Evolutionary conservation across 345 rosid genomes (phyloP).

Genomic region (Salix viminalis): DNA sequence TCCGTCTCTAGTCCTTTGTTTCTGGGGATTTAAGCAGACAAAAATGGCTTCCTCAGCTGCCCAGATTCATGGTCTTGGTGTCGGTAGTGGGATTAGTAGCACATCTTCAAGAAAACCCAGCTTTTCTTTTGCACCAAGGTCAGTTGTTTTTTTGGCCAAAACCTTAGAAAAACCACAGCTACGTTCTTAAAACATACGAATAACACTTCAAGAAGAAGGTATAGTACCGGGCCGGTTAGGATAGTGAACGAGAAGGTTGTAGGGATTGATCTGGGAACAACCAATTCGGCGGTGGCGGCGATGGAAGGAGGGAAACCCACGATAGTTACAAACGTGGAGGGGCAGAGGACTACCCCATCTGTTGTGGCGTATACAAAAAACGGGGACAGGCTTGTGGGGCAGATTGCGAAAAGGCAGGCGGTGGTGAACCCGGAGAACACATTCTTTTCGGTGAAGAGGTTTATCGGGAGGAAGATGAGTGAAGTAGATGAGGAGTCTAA

Average conservation of each 20-base stretch:
- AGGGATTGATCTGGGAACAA: slow-evolving; percentile 94
- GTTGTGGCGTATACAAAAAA: slow-evolving; percentile 90
- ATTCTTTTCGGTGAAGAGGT: slow-evolving; percentile 96
- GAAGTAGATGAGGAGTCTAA: slow-evolving; percentile 96
- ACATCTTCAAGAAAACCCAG: slow-evolving; percentile 26
- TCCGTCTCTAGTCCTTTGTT: background rate
- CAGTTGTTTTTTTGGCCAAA: slow-evolving; percentile 60
- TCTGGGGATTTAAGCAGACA: too few relatives aligned
- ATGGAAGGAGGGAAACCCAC: slow-evolving; percentile 99
- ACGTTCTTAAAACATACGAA: slow-evolving; percentile 42
- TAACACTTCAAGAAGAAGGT: slow-evolving; percentile 31
- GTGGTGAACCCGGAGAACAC: slow-evolving; percentile 99
- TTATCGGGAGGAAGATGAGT: slow-evolving; percentile 92
- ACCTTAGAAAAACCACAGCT: slow-evolving; percentile 23
- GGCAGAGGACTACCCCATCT: slow-evolving; percentile 95
- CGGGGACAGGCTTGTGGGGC: slow-evolving; percentile 92
- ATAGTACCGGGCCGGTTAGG: slow-evolving; percentile 48
- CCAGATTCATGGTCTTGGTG: slow-evolving; percentile 58
- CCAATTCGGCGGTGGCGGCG: slow-evolving; percentile 96
- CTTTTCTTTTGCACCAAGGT: slow-evolving; percentile 18
- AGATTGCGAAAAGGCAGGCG: slow-evolving; percentile 96
- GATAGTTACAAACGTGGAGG: slow-evolving; percentile 90
- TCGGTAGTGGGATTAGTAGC: slow-evolving; percentile 40
- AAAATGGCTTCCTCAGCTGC: slow-evolving; percentile 78
- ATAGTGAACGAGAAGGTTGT: slow-evolving; percentile 86